Evolutionary conservation across 208 protist genomes (phyloP).

Genomic region (Naegleria gruberi): DNA sequence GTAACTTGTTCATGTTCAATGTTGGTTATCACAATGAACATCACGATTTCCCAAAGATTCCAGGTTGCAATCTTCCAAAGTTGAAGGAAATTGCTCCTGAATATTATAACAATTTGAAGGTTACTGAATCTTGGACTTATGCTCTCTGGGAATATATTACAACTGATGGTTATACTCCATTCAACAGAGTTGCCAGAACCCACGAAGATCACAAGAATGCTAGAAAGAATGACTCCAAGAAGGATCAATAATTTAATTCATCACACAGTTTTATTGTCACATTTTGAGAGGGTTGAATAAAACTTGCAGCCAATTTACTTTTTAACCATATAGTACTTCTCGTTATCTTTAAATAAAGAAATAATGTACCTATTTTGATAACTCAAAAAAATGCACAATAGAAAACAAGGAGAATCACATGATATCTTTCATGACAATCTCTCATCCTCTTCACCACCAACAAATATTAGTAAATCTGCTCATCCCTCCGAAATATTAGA

Average conservation of each 20-base stretch:
- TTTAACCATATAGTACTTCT: no score
- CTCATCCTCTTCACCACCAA: no score
- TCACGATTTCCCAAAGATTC: conserved; percentile 89
- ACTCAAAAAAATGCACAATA: no score
- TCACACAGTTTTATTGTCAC: no score
- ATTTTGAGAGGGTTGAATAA: no score
- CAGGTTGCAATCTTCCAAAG: conserved; percentile 69
- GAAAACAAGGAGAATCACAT: no score
- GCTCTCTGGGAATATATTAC: conserved; percentile 67
- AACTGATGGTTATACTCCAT: neutral
- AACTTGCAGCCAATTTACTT: no score
- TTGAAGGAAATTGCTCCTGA: conserved; percentile 76
- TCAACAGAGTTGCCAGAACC: neutral
- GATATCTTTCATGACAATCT: no score
- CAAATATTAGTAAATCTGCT: no score
- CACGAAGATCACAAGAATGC: neutral
- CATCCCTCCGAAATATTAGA: no score
- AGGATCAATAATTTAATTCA: neutral
- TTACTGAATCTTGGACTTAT: conserved; percentile 62
- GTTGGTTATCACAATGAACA: conserved; percentile 93
- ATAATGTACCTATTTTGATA: no score
- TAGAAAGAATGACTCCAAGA: neutral
- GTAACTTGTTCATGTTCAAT: conserved; percentile 80
- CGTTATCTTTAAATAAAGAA: no score
- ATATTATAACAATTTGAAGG: conserved; percentile 74